Base-by-base conservation (phyloP, 805 yeast genomes). In the Yamadazyma scolyti region DNA sequence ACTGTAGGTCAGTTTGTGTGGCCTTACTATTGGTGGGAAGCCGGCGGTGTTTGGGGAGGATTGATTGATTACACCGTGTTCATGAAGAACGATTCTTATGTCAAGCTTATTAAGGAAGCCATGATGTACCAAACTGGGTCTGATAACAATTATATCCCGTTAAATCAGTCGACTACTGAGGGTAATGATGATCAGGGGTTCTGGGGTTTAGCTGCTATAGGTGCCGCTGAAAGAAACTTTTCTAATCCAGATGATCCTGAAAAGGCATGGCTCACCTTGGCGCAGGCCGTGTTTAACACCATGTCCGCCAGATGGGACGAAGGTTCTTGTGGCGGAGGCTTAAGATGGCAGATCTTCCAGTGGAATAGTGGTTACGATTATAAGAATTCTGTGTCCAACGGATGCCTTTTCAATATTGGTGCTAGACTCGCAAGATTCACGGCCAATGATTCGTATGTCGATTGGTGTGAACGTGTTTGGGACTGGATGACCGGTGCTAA, bases 1-100 rank as follows among this genome's bases (percentile, higher is more conserved):
- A 73, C 88, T 4, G 66, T 84, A 16, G 98, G 97, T 25, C 79
- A 83, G 88, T 89, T 93, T 56, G 65, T 79, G 9, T 63, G 69
- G 50, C 97, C 97, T 0, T 89, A 90, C 68, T 90, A 90, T 69
- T 90, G 97, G 98, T 89, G 97, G 97, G 87, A 88, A 62, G 95
- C 97, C 7, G 97, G 97, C 44, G 95, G 89, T 39, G 96, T 90
- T 2, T 87, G 88, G 85, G 95, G 96, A 6, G 69, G 83, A 12
- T 64, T 90, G 71, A 51, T 90, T 25, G 96, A 88, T 54, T 82
- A 83, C 57, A 71, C 86, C 62, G 78, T 54, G 44, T 80, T 69
- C 52, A 75, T 85, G 54, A 73, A 80, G 22, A 82, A 89, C 54
- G 73, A 71, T 41, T 75, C 89, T 1, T 84, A 76, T 46, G 81